phyloP scores from a whole-genome alignment of 306 rosid species.

The Lathyrus sativus region DNA sequence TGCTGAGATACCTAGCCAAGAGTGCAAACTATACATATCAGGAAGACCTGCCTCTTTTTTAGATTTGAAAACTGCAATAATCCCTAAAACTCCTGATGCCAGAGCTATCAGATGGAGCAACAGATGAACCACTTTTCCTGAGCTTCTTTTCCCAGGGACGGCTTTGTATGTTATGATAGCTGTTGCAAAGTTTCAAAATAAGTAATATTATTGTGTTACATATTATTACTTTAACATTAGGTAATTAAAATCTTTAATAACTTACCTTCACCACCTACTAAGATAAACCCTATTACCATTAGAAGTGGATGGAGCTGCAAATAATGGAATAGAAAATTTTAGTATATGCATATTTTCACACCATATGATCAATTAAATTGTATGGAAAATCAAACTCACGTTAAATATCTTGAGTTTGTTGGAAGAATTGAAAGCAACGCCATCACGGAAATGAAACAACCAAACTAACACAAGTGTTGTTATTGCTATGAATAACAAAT shows the following conservation, averaged over 20 bases:
- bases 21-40: constrained; percentile 58
- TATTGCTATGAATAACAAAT: constrained; percentile 62
- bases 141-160: constrained; percentile 39
- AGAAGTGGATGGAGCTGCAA: constrained; percentile 68
- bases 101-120: constrained; percentile 60
- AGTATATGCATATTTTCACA: not conserved
- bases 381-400: constrained; percentile 36
- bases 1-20: constrained; percentile 75
- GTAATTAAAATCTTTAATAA: not conserved
- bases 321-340: not conserved
- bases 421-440: constrained; percentile 63
- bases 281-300: constrained; percentile 64
- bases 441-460: constrained; percentile 60
- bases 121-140: constrained; percentile 53
- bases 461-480: constrained; percentile 59
- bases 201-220: not conserved
- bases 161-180: constrained; percentile 66
- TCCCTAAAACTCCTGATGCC: constrained; percentile 53
- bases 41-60: constrained; percentile 26
- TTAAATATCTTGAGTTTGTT: constrained; percentile 55
- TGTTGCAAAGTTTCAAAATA: constrained; percentile 45
- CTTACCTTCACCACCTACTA: constrained; percentile 78
- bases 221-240: not conserved
- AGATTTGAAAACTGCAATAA: constrained; percentile 49
- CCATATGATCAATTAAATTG: not conserved